Conservation (phyloP, 2,329 filamentous ascomycete genomes). For the Clarireedia homoeocarpa region DNA sequence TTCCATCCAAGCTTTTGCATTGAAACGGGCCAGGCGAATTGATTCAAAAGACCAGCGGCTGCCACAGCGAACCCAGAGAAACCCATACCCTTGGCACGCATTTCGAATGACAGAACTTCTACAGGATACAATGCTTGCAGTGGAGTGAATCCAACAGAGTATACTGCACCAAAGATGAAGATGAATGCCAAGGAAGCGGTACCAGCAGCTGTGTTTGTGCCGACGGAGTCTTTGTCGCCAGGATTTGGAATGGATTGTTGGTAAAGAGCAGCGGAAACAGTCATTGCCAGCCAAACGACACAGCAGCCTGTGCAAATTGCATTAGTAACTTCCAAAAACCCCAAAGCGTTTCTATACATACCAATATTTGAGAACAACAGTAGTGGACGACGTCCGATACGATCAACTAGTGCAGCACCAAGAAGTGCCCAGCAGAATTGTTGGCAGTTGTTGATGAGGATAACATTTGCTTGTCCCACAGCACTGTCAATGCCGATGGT, state of each 20-base stretch:
- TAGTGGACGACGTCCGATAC: constrained; percentile 49
- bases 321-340: background rate
- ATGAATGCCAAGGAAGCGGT: constrained; percentile 44
- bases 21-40: constrained; percentile 39
- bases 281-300: constrained; percentile 44
- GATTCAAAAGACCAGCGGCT: constrained; percentile 31
- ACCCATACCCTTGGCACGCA: constrained; percentile 49
- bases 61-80: constrained; percentile 36
- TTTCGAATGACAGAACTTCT: constrained; percentile 45
- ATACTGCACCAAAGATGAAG: constrained; percentile 47
- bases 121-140: constrained; percentile 43
- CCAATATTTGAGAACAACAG: constrained; percentile 41
- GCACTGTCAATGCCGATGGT: constrained; percentile 42
- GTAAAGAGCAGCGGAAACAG: constrained; percentile 31
- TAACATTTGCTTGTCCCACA: constrained; percentile 45
- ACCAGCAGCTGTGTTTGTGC: constrained; percentile 22
- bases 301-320: constrained; percentile 29
- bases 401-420: constrained; percentile 49
- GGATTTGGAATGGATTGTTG: constrained; percentile 18
- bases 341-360: too few relatives aligned
- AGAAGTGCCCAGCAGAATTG: constrained; percentile 46
- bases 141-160: constrained; percentile 39
- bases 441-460: constrained; percentile 46
- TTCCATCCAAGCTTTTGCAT: constrained; percentile 44
- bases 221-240: constrained; percentile 8